Conservation (phyloP, 2,329 filamentous ascomycete species). For the Fusarium nematophilum region DNA sequence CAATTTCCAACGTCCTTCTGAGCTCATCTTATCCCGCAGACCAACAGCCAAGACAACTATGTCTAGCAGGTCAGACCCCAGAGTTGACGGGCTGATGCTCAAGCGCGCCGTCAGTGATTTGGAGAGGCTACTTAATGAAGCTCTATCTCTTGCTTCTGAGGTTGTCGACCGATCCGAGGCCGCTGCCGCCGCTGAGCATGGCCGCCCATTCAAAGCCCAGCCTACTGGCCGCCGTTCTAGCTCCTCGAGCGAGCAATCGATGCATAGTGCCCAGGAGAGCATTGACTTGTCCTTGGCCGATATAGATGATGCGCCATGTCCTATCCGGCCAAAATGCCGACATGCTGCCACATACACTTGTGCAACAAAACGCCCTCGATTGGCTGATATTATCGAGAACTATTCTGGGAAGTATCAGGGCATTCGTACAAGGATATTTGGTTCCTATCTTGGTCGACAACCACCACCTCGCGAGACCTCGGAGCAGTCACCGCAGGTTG, state of each 20-base stretch:
- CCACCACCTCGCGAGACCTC: background rate
- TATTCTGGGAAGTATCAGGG: constrained; percentile 37
- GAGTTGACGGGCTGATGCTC: constrained; percentile 46
- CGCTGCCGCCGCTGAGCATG: constrained; percentile 15
- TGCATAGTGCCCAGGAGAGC: constrained; percentile 17
- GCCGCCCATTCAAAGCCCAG: constrained; percentile 23
- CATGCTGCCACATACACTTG: constrained; percentile 44
- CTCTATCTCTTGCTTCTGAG: constrained; percentile 56
- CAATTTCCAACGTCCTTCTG: constrained; percentile 37
- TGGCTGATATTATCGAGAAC: constrained; percentile 42
- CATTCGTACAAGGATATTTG: constrained; percentile 12
- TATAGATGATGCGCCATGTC: background rate
- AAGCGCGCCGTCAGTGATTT: constrained; percentile 55
- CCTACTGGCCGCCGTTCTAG: constrained; percentile 14
- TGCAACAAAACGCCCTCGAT: constrained; percentile 36
- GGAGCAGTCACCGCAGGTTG: constrained; percentile 4
- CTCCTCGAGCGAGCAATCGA: constrained; percentile 6
- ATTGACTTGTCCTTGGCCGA: constrained; percentile 11
- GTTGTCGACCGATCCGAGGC: constrained; percentile 49
- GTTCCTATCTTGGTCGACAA: background rate
- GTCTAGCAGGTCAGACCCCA: constrained; percentile 36
- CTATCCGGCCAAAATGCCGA: constrained; percentile 28
- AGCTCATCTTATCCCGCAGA: constrained; percentile 34
- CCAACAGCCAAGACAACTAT: constrained; percentile 29
- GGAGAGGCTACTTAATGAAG: constrained; percentile 60